A percentile compares a stretch with the other conserved stretches of the same genome.
phyloP scores from a whole-genome alignment of 139 green algal genomes.

The Mesotaenium endlicherianum region DNA sequence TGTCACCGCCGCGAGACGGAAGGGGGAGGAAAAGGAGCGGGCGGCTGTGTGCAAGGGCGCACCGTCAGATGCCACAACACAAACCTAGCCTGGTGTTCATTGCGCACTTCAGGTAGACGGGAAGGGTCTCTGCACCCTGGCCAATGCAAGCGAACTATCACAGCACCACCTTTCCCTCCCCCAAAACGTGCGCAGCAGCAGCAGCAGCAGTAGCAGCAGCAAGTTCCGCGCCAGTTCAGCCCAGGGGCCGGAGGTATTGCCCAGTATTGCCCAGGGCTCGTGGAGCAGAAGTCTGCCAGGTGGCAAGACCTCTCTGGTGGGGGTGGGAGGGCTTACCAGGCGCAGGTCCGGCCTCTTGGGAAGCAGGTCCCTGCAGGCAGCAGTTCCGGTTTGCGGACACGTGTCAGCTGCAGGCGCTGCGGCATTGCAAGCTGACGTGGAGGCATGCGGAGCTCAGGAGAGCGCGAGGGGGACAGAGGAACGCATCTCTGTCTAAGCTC shows the following conservation, averaged over 20 bases:
- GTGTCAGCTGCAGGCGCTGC: no score
- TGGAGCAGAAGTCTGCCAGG: no score
- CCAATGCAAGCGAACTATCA: background rate
- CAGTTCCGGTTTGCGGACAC: no score
- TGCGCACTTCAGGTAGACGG: background rate
- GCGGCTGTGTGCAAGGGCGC: background rate
- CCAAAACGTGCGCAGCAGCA: background rate
- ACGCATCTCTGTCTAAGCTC: no score
- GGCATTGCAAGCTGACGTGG: no score
- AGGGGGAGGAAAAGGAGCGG: background rate
- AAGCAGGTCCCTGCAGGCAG: conserved; percentile 33
- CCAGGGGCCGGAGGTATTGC: no score
- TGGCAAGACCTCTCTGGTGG: background rate
- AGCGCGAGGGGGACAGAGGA: no score
- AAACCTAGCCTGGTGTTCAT: no score
- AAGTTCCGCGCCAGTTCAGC: background rate
- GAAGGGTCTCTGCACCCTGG: background rate
- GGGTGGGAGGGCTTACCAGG: conserved; percentile 16
- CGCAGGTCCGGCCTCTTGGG: conserved; percentile 15
- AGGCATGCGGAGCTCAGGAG: no score
- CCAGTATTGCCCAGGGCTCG: no score
- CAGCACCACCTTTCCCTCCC: background rate
- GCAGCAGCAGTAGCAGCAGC: background rate
- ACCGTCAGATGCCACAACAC: no score
- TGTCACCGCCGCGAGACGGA: background rate